Base-by-base conservation (phyloP, 176 grass and related monocot species). In the Oryza meyeriana region DNA sequence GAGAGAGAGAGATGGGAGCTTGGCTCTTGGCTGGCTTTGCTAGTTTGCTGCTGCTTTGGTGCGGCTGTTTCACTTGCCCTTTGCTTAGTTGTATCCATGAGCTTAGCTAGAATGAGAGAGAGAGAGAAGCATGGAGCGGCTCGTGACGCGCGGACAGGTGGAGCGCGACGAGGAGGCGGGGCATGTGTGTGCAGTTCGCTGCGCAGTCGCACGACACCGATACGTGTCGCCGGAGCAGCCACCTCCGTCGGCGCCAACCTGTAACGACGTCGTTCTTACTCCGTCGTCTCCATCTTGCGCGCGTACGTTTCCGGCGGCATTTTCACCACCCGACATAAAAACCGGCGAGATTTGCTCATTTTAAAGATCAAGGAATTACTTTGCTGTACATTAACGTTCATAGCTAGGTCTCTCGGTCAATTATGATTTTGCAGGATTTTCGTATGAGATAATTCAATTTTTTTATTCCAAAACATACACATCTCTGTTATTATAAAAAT, bases 141-240 rank as follows among this genome's bases (percentile, higher is more conserved):
- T 69, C 39, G 82, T 71, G 87, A 79, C 62, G 72, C 66, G 27
- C 22, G 63, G 50, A 78, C 86, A 85, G 77, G 82, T 89, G 82
- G 82, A 85, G 64, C 17, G 77, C 6, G 0, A 22, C 28, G 59
- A 66, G 81, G 77, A 84, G 81, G 70, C 77, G 40, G 52, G 64
- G 71, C 77, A 77, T 84, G 84, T 66, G 69, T n/a, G 69, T 66
- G 42, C 35, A 12, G n/a, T 10, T 22, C 24, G 68, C 25, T 7
- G 74, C 74, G 69, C 36, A 75, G 71, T 75, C 78, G 26, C 75
- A 13, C 27, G 44, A 52, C 74, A n/a, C 44, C 76, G 39, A 18
- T 71, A 81, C 87, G 78, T 85, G 82, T 81, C 63, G 77, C 52
- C 70, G 32, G 59, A 20, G 22, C 34, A 6, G 12, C 26, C 1